Evolutionary conservation across 176 grass and related monocot genomes (phyloP).

Genomic region (Carex scoparia): DNA sequence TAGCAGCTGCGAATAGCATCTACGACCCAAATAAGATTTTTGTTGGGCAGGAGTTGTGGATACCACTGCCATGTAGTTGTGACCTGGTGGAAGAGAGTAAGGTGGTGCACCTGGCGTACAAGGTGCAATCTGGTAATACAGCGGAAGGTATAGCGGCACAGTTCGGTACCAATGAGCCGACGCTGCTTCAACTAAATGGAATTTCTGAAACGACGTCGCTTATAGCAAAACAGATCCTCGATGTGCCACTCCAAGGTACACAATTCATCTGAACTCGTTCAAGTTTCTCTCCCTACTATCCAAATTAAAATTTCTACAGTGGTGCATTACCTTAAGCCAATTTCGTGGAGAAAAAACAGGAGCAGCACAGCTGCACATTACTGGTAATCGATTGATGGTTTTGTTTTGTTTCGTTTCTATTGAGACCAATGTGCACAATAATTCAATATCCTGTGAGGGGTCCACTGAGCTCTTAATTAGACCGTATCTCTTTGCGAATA

Average conservation of each 20-base stretch:
- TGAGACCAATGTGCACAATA: background rate
- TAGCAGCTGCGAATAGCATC: conserved; percentile 50
- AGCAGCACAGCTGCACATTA: background rate
- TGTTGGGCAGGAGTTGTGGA: conserved; percentile 33
- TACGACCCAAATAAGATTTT: background rate
- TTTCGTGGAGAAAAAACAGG: background rate
- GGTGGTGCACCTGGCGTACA: conserved; percentile 56
- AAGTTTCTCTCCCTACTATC: background rate
- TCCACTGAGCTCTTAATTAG: background rate
- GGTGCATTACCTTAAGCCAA: background rate
- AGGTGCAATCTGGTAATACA: conserved; percentile 27
- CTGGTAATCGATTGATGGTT: too few relatives aligned
- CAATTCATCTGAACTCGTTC: background rate
- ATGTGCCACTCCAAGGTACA: conserved; percentile 64
- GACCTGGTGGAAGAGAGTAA: conserved; percentile 36
- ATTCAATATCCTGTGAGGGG: background rate
- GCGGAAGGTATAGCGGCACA: conserved; percentile 38
- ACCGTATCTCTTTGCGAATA: background rate
- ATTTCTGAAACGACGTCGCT: conserved; percentile 35
- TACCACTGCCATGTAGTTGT: conserved; percentile 85
- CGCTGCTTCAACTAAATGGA: conserved; percentile 39
- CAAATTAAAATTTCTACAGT: background rate
- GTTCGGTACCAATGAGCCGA: conserved; percentile 34
- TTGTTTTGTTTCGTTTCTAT: background rate
- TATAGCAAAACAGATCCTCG: conserved; percentile 38